Conservation (phyloP, 805 yeast genomes). For the Metschnikowia baotianmanensis region DNA sequence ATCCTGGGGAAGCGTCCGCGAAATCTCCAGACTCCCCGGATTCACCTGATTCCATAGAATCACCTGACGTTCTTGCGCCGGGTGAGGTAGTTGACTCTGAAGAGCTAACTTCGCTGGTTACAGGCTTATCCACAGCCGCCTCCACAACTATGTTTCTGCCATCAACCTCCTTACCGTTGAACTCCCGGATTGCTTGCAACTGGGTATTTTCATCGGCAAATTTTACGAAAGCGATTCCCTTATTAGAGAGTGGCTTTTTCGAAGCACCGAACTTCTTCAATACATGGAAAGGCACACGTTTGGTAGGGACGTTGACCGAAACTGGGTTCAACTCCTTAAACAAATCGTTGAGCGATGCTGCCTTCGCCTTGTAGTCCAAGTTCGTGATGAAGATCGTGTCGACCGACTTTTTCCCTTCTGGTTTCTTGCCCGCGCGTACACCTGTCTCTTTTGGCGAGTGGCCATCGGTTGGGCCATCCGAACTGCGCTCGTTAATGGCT, state of each 20-base stretch:
- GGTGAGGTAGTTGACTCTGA: constrained; percentile 5
- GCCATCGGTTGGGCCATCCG: not conserved
- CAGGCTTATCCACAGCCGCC: constrained; percentile 65
- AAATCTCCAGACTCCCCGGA: constrained; percentile 2
- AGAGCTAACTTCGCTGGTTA: constrained; percentile 11
- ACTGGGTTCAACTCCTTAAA: constrained; percentile 50
- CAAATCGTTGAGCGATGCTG: constrained; percentile 43
- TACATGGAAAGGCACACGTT: constrained; percentile 43
- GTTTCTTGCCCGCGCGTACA: constrained; percentile 16
- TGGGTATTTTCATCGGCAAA: constrained; percentile 62
- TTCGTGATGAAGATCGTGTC: constrained; percentile 63
- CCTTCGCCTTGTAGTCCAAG: constrained; percentile 50
- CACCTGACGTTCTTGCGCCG: not conserved
- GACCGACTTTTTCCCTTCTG: constrained; percentile 53
- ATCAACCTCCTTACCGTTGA: constrained; percentile 60
- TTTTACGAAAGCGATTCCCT: constrained; percentile 66
- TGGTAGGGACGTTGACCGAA: constrained; percentile 60
- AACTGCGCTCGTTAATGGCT: not conserved
- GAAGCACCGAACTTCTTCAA: constrained; percentile 45
- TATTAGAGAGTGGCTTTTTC: constrained; percentile 42
- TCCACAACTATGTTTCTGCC: constrained; percentile 68
- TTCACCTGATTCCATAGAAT: not conserved
- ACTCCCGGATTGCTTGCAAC: constrained; percentile 65
- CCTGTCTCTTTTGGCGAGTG: not conserved
- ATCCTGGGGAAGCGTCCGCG: constrained; percentile 5